Evolutionary conservation across 192 early-diverging fungal genomes (phyloP), one percentile per base, ranked within the genome.

Genomic region (Entophlyctis helioformis): DNA sequence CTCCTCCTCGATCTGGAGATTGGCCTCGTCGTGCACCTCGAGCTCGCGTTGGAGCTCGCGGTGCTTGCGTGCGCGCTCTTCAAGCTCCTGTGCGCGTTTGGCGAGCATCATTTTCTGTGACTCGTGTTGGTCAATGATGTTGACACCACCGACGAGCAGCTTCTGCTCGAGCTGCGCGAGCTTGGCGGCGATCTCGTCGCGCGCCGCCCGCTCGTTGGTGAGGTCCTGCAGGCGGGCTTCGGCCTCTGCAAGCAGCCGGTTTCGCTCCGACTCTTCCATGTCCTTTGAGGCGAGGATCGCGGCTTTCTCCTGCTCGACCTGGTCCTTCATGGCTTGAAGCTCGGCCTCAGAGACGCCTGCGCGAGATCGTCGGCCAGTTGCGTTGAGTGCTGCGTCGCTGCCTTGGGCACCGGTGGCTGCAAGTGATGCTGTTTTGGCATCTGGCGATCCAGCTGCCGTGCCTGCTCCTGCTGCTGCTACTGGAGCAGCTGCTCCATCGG

Each of bases 1-100:
- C 56, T 72, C 62, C 42, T 79, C 78, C 50, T 80, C 78, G 36
- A 80, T 78, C 47, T 75, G 75, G 16, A 80, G 48, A 45, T 67
- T 64, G 18, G 56, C 20, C 47, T 78, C 74, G 26, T 76, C 78
- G 26, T 67, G 59, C 36, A 74, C 67, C 42, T 68, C 62, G 11
- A 80, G 47, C 52, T 77, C 51, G 15, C 63, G 53, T 35, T 69
- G 54, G 23, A 80, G 61, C 51, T 72, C 57, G 21, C 62, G 52
- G 50, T 80, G 63, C 39, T 57, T 48, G 33, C 72, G 32, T 21
- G 55, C 59, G 25, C 56, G 59, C 46, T 78, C 72, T 52, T 80
- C 78, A 11, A 80, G 47, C 40, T 76, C 68, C 16, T 53, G 48
- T 3, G 63, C 59, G 13, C 54, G 51, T 36, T 58, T 56, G 10